phyloP scores from a whole-genome alignment of 257 asterid species.

The Rubia yunnanensis region DNA sequence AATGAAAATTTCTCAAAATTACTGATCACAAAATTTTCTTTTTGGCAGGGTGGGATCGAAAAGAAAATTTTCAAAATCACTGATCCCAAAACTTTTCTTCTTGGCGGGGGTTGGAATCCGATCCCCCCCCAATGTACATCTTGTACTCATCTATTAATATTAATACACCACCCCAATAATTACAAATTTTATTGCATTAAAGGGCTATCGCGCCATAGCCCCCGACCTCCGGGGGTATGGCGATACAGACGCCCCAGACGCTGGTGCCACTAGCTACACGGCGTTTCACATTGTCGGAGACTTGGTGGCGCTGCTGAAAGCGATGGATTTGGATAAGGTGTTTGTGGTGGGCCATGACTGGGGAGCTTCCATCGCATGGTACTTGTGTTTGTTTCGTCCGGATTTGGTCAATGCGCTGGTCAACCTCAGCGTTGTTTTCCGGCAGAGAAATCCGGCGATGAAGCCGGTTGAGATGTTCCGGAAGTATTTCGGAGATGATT shows the following conservation, averaged over 20 bases:
- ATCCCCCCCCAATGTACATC: too few relatives aligned
- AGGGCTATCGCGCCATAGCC: conserved; percentile 76
- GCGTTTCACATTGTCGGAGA: conserved; percentile 75
- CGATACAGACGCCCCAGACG: conserved; percentile 72
- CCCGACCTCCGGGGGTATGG: conserved; percentile 97
- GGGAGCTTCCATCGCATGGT: conserved; percentile 83
- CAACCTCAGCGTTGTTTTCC: conserved; percentile 56
- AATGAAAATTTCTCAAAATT: too few relatives aligned
- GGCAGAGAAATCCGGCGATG: conserved; percentile 48
- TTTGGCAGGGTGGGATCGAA: too few relatives aligned
- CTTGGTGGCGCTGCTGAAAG: conserved; percentile 52
- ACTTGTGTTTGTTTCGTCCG: conserved; percentile 62
- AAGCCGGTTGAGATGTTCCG: conserved; percentile 65
- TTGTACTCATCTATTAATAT: too few relatives aligned
- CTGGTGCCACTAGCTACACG: conserved; percentile 54
- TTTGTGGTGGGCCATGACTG: conserved; percentile 92
- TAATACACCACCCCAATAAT: too few relatives aligned
- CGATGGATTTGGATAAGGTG: conserved; percentile 44
- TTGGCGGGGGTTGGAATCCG: too few relatives aligned
- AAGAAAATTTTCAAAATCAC: too few relatives aligned
- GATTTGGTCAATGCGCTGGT: conserved; percentile 72
- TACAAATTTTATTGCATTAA: conserved; percentile 57
- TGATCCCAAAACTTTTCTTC: too few relatives aligned
- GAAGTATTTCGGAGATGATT: conserved; percentile 61
- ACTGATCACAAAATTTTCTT: too few relatives aligned